phyloP scores from a whole-genome alignment of 2,329 filamentous ascomycete species.

The Sporothrix inflata region DNA sequence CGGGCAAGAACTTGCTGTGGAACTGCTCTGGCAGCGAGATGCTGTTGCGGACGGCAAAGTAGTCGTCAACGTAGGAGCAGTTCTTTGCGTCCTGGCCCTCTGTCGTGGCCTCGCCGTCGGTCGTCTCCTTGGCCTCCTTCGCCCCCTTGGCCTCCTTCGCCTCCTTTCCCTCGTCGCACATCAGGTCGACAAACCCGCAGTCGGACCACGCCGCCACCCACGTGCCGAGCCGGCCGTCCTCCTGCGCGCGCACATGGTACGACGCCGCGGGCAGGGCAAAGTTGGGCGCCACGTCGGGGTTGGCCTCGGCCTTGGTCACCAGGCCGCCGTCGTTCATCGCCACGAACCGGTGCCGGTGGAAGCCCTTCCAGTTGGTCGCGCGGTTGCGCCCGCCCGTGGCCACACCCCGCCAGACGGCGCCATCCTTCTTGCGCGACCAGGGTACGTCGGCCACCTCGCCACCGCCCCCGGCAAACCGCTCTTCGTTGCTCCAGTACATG shows the following conservation, averaged over 20 bases:
- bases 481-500: conserved; percentile 69
- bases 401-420: conserved; percentile 67
- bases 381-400: conserved; percentile 66
- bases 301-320: conserved; percentile 53
- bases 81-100: conserved; percentile 32
- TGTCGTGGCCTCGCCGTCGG: not conserved
- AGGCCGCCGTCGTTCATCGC: conserved; percentile 71
- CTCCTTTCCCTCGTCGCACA: conserved; percentile 50
- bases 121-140: not conserved
- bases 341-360: conserved; percentile 76
- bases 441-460: conserved; percentile 50
- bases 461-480: conserved; percentile 55
- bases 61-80: conserved; percentile 55
- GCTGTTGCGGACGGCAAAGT: conserved; percentile 48
- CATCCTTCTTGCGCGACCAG: conserved; percentile 62
- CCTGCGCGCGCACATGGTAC: conserved; percentile 54
- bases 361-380: conserved; percentile 67
- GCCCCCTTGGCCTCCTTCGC: no score
- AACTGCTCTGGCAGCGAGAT: conserved; percentile 58
- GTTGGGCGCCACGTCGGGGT: conserved; percentile 50
- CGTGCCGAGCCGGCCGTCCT: conserved; percentile 49
- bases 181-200: conserved; percentile 58
- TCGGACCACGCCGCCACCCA: conserved; percentile 57
- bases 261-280: conserved; percentile 54
- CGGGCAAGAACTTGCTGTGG: conserved; percentile 69